Conservation (phyloP, 148 eudicot genomes). For the Nyssa sinensis region DNA sequence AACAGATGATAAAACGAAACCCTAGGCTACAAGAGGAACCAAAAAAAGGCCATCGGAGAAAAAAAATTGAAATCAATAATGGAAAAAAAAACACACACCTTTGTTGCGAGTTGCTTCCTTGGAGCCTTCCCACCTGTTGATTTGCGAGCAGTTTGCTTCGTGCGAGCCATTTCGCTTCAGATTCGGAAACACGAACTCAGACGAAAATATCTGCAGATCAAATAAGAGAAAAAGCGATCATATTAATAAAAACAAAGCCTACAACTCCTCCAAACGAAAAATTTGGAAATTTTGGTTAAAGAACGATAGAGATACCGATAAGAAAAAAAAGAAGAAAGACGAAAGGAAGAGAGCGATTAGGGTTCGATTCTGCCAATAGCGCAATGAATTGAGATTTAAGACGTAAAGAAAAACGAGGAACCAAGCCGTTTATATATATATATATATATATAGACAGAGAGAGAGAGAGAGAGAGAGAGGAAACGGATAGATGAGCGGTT, state of each 20-base stretch:
- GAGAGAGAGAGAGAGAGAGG: too few relatives aligned
- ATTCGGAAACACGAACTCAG: background rate
- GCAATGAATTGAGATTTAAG: too few relatives aligned
- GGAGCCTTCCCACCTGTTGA: slow-evolving; percentile 58
- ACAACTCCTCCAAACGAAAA: background rate
- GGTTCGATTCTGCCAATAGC: too few relatives aligned
- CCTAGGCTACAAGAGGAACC: background rate
- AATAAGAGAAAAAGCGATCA: background rate
- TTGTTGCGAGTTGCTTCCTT: slow-evolving; percentile 51
- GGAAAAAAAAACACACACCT: slow-evolving; percentile 22
- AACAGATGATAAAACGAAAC: background rate
- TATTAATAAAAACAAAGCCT: background rate
- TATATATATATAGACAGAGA: too few relatives aligned
- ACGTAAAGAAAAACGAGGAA: too few relatives aligned
- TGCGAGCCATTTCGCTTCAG: slow-evolving; percentile 37
- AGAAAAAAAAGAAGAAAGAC: too few relatives aligned
- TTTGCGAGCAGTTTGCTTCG: slow-evolving; percentile 54
- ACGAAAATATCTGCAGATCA: background rate
- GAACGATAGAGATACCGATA: too few relatives aligned
- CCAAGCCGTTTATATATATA: too few relatives aligned
- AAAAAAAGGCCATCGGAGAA: background rate
- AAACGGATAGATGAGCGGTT: too few relatives aligned
- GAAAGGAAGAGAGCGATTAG: too few relatives aligned
- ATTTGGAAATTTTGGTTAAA: background rate
- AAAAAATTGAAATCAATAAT: too few relatives aligned